phyloP scores from a whole-genome alignment of 805 yeast genomes.

The Myxozyma neglecta region DNA sequence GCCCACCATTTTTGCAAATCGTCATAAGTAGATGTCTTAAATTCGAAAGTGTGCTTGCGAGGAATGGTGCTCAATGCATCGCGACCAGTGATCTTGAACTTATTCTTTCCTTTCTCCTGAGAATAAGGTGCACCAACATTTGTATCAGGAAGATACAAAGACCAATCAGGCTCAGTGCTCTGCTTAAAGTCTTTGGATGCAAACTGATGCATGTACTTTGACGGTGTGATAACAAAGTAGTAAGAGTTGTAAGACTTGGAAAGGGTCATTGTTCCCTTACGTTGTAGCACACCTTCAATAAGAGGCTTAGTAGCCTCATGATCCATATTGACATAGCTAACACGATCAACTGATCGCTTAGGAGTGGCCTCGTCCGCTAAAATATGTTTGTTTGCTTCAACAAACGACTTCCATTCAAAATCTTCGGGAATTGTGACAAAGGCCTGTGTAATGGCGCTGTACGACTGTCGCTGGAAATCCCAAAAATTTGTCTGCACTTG shows the following conservation, averaged over 20 bases:
- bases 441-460: conserved; percentile 38
- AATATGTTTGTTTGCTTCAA: conserved; percentile 37
- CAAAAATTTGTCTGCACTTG: conserved; percentile 39
- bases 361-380: conserved; percentile 41
- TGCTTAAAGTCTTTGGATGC: conserved; percentile 45
- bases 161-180: conserved; percentile 50
- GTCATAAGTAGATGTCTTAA: conserved; percentile 48
- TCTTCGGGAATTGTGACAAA: conserved; percentile 43
- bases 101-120: conserved; percentile 42
- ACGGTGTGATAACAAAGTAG: conserved; percentile 50
- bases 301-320: conserved; percentile 48
- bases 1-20: conserved; percentile 52
- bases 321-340: conserved; percentile 45
- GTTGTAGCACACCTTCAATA: conserved; percentile 49
- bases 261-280: conserved; percentile 47
- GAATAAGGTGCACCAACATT: conserved; percentile 42
- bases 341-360: conserved; percentile 43
- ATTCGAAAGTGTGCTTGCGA: conserved; percentile 42
- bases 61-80: conserved; percentile 40
- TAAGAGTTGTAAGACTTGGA: conserved; percentile 46
- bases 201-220: conserved; percentile 50
- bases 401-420: conserved; percentile 50
- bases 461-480: conserved; percentile 38
- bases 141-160: conserved; percentile 51
- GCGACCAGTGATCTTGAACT: conserved; percentile 48